These are phyloP conservation scores for Cronartium quercuum DNA, from an alignment of 1,284 basidiomycete species.

Conservation along the genomic window DNA sequence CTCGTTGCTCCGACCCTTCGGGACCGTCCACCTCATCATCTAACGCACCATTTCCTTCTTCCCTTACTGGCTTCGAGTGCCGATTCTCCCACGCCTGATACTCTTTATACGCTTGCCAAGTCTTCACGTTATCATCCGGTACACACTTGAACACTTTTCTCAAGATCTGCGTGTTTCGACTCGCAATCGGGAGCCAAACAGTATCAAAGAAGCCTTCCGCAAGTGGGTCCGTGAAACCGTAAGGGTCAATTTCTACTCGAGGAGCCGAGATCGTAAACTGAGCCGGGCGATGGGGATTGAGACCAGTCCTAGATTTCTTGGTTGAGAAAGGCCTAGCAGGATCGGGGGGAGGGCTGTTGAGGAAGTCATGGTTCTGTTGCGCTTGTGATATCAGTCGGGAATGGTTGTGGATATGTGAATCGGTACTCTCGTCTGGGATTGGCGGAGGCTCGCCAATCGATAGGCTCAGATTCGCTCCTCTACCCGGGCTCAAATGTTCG, in stretches of 20 bases:
- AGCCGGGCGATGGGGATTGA: constrained; percentile 52
- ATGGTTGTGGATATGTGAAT: constrained; percentile 51
- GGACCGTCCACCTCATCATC: constrained; percentile 49
- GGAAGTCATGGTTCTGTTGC: constrained; percentile 13
- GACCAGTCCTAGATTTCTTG: constrained; percentile 55
- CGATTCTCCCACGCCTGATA: constrained; percentile 52
- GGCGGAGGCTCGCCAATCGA: background rate
- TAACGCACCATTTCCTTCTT: constrained; percentile 64
- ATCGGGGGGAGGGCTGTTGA: constrained; percentile 6
- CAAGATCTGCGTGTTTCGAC: constrained; percentile 75
- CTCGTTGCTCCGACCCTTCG: constrained; percentile 37
- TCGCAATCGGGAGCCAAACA: constrained; percentile 67
- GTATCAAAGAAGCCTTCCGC: constrained; percentile 78
- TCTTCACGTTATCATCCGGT: constrained; percentile 81
- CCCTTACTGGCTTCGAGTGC: constrained; percentile 4
- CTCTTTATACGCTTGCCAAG: constrained; percentile 91
- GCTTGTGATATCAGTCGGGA: background rate
- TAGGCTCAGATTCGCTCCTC: background rate
- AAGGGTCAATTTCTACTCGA: constrained; percentile 65
- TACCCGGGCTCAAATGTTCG: background rate
- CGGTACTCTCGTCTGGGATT: background rate
- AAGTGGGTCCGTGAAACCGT: constrained; percentile 79
- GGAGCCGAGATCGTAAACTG: constrained; percentile 55
- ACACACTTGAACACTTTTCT: constrained; percentile 85
- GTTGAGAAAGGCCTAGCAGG: constrained; percentile 55